Percentiles rank a stretch among this genome's conserved stretches.
Conservation (phyloP, 805 yeast genomes). For the Ascoidea tarda region DNA sequence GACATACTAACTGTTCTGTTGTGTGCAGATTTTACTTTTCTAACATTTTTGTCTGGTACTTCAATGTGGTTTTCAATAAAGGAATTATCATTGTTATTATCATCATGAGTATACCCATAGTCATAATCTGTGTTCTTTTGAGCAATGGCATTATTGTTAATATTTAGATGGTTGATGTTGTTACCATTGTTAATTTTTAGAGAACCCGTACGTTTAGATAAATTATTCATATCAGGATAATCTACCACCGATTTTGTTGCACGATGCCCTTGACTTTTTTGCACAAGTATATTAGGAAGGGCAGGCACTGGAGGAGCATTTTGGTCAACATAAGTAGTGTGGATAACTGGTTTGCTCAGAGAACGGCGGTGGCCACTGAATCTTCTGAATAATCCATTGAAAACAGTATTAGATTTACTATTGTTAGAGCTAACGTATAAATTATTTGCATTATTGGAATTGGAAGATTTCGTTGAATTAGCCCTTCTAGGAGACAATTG, state of each 20-base stretch:
- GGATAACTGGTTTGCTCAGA: conserved; percentile 2
- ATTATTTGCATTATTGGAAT: background rate
- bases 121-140: background rate
- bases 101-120: too few species aligned
- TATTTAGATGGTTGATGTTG: too few species aligned
- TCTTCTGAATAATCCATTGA: conserved; percentile 17
- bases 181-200: too few species aligned
- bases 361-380: conserved; percentile 16
- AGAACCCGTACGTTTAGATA: background rate
- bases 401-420: conserved; percentile 5
- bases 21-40: conserved; percentile 6
- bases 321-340: conserved; percentile 8
- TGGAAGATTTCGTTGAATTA: conserved; percentile 1
- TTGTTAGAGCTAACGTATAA: background rate
- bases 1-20: conserved; percentile 10
- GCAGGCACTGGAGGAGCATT: conserved; percentile 11
- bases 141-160: too few species aligned
- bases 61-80: background rate
- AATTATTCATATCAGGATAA: background rate
- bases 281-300: conserved; percentile 3
- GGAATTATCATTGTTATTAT: background rate
- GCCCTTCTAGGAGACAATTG: conserved; percentile 8
- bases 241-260: background rate
- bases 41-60: conserved; percentile 4
- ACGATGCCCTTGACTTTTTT: background rate